phyloP scores from a whole-genome alignment of 2,329 filamentous ascomycete genomes.

The Talaromyces sp. region DNA sequence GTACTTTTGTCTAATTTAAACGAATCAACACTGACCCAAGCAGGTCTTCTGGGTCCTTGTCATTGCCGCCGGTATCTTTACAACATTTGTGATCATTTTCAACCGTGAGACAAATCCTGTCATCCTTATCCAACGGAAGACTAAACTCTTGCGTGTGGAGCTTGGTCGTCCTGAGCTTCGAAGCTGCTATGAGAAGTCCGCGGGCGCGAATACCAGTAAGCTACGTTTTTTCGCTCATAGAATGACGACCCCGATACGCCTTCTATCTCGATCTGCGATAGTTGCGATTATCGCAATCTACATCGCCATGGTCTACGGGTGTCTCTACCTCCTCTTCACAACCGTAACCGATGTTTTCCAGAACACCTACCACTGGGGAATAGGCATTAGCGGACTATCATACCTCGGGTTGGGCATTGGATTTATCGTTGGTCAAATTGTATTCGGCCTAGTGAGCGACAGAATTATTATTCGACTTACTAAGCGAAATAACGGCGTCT shows the following conservation, averaged over 20 bases:
- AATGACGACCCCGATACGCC: neutral
- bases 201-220: neutral
- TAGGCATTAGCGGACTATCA: constrained; percentile 6
- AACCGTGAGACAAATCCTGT: constrained; percentile 19
- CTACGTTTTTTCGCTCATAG: neutral
- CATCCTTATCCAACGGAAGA: constrained; percentile 15
- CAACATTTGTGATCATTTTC: constrained; percentile 8
- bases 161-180: constrained; percentile 11
- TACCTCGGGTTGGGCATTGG: constrained; percentile 38
- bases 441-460: constrained; percentile 33
- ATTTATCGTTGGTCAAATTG: constrained; percentile 30
- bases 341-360: constrained; percentile 2
- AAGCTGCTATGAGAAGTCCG: constrained; percentile 15
- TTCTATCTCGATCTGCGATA: neutral
- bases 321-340: constrained; percentile 7
- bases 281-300: neutral
- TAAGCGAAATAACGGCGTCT: constrained; percentile 35
- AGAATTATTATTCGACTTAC: constrained; percentile 27
- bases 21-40: neutral
- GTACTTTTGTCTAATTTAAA: neutral
- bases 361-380: neutral
- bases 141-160: constrained; percentile 7
- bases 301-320: constrained; percentile 1
- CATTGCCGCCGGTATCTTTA: constrained; percentile 6
- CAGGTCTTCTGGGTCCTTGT: constrained; percentile 51